A percentile compares a stretch with the other conserved stretches of the same genome.
Conservation (phyloP, 331 rosid species). For the Stylosanthes scabra region DNA sequence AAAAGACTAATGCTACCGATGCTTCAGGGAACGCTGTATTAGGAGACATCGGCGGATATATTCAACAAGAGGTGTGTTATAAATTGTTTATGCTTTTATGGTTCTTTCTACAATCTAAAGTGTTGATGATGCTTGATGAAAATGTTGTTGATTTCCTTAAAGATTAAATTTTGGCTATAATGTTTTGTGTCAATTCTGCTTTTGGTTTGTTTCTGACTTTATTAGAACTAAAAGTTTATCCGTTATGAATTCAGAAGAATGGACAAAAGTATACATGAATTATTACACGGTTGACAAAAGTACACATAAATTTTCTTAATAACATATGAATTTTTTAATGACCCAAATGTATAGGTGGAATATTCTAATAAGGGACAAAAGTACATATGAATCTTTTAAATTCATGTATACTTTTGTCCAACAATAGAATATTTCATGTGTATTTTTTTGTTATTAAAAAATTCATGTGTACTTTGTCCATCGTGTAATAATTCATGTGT, state of each 20-base stretch:
- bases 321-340: too few species aligned
- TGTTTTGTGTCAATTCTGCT: conserved; percentile 14
- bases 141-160: background rate
- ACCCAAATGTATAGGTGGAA: too few species aligned
- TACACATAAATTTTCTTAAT: too few species aligned
- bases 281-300: too few species aligned
- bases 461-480: too few species aligned
- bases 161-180: background rate
- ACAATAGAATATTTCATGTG: too few species aligned
- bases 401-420: too few species aligned
- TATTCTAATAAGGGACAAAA: too few species aligned
- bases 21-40: conserved; percentile 80
- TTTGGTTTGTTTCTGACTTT: background rate
- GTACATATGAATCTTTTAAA: too few species aligned
- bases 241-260: background rate
- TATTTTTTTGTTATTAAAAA: too few species aligned
- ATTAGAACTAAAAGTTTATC: background rate
- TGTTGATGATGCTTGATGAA: conserved; percentile 12
- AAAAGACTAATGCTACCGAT: conserved; percentile 89
- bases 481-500: too few species aligned
- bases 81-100: conserved; percentile 37
- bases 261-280: too few species aligned
- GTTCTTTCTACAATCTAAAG: conserved; percentile 21
- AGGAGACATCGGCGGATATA: conserved; percentile 86
- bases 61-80: conserved; percentile 87